A percentile compares a stretch with the other conserved stretches of the same genome.
Conservation (phyloP, 805 yeast species). For the Spathaspora sp. region DNA sequence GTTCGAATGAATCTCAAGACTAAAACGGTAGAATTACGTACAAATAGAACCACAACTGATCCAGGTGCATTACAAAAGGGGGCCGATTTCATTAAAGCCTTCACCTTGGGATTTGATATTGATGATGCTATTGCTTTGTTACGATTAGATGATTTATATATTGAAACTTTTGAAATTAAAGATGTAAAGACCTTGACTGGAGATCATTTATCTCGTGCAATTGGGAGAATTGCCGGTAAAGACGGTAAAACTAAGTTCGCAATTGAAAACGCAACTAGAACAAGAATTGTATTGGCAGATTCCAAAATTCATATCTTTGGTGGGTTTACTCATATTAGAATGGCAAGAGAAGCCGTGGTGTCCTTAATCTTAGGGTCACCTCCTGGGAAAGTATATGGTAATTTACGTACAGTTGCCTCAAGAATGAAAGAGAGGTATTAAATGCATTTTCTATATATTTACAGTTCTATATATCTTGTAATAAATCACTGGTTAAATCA, state of each 20-base stretch:
- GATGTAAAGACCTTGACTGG: conserved; percentile 95
- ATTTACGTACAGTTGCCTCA: conserved; percentile 93
- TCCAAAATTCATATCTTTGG: conserved; percentile 95
- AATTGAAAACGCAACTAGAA: conserved; percentile 96
- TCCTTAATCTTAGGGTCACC: conserved; percentile 94
- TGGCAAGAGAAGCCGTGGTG: conserved; percentile 98
- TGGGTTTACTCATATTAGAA: conserved; percentile 93
- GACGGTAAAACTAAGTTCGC: conserved; percentile 99
- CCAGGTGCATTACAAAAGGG: conserved; percentile 96
- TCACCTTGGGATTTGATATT: conserved; percentile 92
- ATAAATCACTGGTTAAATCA: conserved; percentile 44
- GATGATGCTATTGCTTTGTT: conserved; percentile 95
- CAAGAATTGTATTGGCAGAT: conserved; percentile 96
- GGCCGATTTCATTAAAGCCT: conserved; percentile 94
- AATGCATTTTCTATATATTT: neutral
- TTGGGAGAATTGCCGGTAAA: conserved; percentile 99
- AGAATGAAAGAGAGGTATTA: conserved; percentile 94
- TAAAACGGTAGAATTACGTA: conserved; percentile 84
- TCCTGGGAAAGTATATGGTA: conserved; percentile 97
- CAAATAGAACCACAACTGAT: conserved; percentile 79
- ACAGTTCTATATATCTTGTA: conserved; percentile 17
- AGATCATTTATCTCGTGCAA: conserved; percentile 96
- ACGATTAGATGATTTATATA: conserved; percentile 91
- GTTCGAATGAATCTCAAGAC: conserved; percentile 91
- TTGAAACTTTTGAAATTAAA: conserved; percentile 94